phyloP scores from a whole-genome alignment of 768 basidiomycete genomes.

The Lactarius vividus region DNA sequence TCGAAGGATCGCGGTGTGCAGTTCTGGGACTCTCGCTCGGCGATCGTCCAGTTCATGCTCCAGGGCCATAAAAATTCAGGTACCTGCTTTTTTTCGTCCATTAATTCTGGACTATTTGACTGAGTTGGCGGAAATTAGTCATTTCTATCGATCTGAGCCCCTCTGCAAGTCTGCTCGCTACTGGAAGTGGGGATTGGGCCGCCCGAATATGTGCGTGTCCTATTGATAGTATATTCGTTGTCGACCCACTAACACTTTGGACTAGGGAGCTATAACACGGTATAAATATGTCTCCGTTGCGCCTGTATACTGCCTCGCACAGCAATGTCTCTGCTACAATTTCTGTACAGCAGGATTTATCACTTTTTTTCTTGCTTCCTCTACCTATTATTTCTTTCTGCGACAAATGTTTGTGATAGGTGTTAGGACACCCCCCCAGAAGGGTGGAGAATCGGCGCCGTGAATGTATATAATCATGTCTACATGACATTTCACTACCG shows the following conservation, averaged over 20 bases:
- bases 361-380: constrained; percentile 21
- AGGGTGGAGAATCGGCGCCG: constrained; percentile 7
- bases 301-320: constrained; percentile 11
- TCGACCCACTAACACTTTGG: constrained; percentile 7
- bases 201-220: constrained; percentile 60
- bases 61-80: constrained; percentile 76
- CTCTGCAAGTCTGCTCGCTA: constrained; percentile 59
- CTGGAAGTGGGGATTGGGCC: constrained; percentile 69
- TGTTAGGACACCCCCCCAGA: constrained; percentile 9
- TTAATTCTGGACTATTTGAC: constrained; percentile 7
- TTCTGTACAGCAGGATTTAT: constrained; percentile 18
- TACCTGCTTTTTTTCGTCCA: constrained; percentile 27
- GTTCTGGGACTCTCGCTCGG: constrained; percentile 82
- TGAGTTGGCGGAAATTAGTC: constrained; percentile 39
- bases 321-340: constrained; percentile 14
- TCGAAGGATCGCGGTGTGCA: constrained; percentile 95
- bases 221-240: neutral
- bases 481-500: constrained; percentile 2
- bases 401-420: constrained; percentile 18
- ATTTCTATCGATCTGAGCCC: constrained; percentile 71
- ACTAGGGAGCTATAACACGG: constrained; percentile 31
- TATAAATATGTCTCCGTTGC: constrained; percentile 11
- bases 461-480: constrained; percentile 23
- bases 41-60: constrained; percentile 87
- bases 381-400: constrained; percentile 10